Conservation (phyloP, 306 rosid species). For the Canavalia gladiata region DNA sequence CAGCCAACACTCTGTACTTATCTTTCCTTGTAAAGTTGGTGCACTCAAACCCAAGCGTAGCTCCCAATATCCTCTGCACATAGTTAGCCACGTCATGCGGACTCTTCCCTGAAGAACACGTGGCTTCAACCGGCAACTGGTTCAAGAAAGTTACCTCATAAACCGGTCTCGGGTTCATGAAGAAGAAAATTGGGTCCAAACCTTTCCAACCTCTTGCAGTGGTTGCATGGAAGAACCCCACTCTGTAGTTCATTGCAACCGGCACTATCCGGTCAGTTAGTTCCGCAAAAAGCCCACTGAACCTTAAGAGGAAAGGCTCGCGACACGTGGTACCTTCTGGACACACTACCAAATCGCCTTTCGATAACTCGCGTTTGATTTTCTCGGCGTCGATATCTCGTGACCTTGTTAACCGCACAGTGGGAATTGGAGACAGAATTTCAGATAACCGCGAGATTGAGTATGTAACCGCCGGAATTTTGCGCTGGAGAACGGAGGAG, state of each 20-base stretch:
- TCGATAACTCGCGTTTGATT: constrained; percentile 66
- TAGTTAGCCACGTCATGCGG: constrained; percentile 95
- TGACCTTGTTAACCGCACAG: constrained; percentile 71
- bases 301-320: constrained; percentile 87
- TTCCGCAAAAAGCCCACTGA: constrained; percentile 85
- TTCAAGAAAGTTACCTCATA: constrained; percentile 92
- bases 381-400: constrained; percentile 74
- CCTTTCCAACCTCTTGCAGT: constrained; percentile 94
- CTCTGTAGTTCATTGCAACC: constrained; percentile 93
- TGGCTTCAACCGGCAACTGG: constrained; percentile 88
- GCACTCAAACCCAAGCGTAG: constrained; percentile 90
- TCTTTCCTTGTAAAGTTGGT: constrained; percentile 90
- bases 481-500: constrained; percentile 73
- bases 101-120: constrained; percentile 84
- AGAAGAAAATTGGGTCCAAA: constrained; percentile 85
- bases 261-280: constrained; percentile 92
- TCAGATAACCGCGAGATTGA: constrained; percentile 86
- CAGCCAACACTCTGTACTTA: constrained; percentile 86
- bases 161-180: constrained; percentile 94
- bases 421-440: constrained; percentile 88
- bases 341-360: constrained; percentile 86
- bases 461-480: constrained; percentile 85
- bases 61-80: constrained; percentile 88
- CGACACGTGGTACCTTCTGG: constrained; percentile 99
- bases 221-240: constrained; percentile 95